Base-by-base conservation (phyloP, 2,329 filamentous ascomycete genomes). In the Aspergillus spinulosporus region DNA sequence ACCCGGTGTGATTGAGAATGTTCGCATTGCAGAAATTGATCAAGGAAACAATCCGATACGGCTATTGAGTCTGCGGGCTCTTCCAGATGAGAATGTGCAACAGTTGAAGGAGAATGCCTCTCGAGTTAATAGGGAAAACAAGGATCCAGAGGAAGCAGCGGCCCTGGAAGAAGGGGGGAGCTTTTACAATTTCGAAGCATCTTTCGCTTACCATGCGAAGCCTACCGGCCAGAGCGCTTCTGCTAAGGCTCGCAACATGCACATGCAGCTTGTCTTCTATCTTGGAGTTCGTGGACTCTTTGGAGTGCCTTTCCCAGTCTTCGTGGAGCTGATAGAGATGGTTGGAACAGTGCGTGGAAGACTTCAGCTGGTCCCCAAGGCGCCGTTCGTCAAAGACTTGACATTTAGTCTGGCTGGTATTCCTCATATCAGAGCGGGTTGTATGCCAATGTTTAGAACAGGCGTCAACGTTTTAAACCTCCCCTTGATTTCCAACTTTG, bases 211-310 rank as follows among this genome's bases (percentile, higher is more conserved):
- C 71, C 92, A 97, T 68, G 90, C 93, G 7, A 86, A 88, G 69
- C 92, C 92, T 8, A 87, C 84, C 2, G 82, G 84, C 4, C 79
- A 80, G 56, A 84, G 87, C 47, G 82, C 91, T 11, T 88, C 89
- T 2, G 88, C 89, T 45, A 94, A 92, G 74, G 91, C 92, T 4
- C 85, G 88, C 63, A 97, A 97, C 71, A 96, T 97, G 90, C 92
- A 96, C 67, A 96, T 97, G 91, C 89, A 95, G 66, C 76, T 97
- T 11, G 85, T 97, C 6, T 97, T 99, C 72, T 97, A 97, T 62
- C 82, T 97, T 1, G 94, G 94, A 56, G 79, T 96, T 68, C 91
- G 89, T 68, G 92, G 92, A 0, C 80, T 97, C 4, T 94, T 97
- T 64, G 92, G 92, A 29, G 87, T 96, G 0, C 92, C 92, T 0